These are phyloP conservation scores for Cercophora samala DNA, from an alignment of 495 filamentous ascomycete species.

Conservation along the genomic window DNA sequence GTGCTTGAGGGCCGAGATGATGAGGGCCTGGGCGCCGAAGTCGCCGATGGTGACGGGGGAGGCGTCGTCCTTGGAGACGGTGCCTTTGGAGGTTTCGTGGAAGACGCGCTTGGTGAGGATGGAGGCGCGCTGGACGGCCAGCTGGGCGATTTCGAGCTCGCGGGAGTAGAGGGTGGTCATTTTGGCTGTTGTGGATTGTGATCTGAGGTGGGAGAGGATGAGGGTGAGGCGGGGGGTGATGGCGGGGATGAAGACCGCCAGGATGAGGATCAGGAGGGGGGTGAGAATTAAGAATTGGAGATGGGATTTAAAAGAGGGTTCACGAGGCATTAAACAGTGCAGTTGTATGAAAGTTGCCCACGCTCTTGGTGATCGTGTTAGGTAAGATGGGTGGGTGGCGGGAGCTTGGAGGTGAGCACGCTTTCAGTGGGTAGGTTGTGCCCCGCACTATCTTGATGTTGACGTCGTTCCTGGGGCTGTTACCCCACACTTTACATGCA, in stretches of 20 bases:
- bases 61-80: constrained; percentile 86
- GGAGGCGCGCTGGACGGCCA: constrained; percentile 86
- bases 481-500: not conserved
- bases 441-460: constrained; percentile 3
- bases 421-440: not conserved
- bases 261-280: constrained; percentile 25
- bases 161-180: constrained; percentile 56
- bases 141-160: constrained; percentile 81
- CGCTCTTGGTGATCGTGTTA: constrained; percentile 4
- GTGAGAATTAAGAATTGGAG: constrained; percentile 10
- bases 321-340: constrained; percentile 3
- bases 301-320: constrained; percentile 1
- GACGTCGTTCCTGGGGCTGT: constrained; percentile 2
- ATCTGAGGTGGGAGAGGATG: constrained; percentile 19
- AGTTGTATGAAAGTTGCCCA: not conserved
- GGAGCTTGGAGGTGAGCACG: not conserved
- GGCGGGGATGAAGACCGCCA: constrained; percentile 22
- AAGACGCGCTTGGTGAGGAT: constrained; percentile 91
- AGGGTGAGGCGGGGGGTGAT: constrained; percentile 24
- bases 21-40: constrained; percentile 94
- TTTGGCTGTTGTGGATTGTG: constrained; percentile 11
- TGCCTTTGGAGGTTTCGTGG: constrained; percentile 87
- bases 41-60: constrained; percentile 98
- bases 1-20: constrained; percentile 81
- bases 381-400: not conserved